Evolutionary conservation across 1,284 basidiomycete species (phyloP), one percentile per base, ranked within the genome.

Genomic region (Tylopilus sp.): DNA sequence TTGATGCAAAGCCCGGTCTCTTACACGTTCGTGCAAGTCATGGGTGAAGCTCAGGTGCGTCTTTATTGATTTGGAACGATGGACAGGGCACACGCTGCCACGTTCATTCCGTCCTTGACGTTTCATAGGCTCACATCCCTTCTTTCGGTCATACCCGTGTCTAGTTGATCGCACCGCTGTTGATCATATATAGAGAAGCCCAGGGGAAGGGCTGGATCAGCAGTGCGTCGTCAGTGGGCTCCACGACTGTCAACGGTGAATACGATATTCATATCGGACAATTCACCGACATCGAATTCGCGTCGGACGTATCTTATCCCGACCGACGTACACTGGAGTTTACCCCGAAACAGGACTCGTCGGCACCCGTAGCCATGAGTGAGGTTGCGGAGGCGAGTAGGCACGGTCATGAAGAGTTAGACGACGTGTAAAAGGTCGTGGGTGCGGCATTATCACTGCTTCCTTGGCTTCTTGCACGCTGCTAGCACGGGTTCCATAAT

Each of bases 401-500:
- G n/a, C 18, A 12, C 2, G 2, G 79, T 0, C 54, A 23, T 2
- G 81, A 63, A 41, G 93, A 74, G 36, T 92, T 70, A 1, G 87
- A 81, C 0, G 78, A 77, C 4, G 82, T 88, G 69, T 95, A 89
- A 92, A 25, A 25, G 21, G 72, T 60, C 86, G 29, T 16, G 13
- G 18, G 19, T 23, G 35, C 6, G 1, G 35, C 12, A 11, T 37
- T 12, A 23, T 21, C 35, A 23, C 35, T 7, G 10, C 11, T 35
- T 26, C 21, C 16, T 12, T 16, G 11, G 6, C 12, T 0, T 23
- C 6, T 37, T 37, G 8, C 12, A 21, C 18, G 35, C 19, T 21
- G 35, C 15, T 23, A 6, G 25, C 4, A 25, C 6, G 25, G 25
- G 25, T 25, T 25, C 25, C 8, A 5, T 25, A 7, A 25, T 25